Conservation (phyloP, 306 rosid genomes). For the Citrullus amarus region DNA sequence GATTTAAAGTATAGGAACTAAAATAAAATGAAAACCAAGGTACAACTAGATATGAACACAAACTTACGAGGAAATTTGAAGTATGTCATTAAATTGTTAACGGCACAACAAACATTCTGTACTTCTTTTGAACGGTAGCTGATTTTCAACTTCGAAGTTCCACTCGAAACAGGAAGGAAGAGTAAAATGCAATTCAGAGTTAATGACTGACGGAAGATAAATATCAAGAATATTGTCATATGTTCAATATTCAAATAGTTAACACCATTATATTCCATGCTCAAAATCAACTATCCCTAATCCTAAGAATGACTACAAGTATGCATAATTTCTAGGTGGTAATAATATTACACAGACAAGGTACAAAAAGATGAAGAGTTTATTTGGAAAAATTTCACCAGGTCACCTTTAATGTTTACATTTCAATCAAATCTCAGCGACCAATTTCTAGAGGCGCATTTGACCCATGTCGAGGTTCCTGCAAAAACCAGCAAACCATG, state of each 20-base stretch:
- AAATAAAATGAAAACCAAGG: too few species aligned
- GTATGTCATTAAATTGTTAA: not conserved
- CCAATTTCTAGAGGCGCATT: not conserved
- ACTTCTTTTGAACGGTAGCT: not conserved
- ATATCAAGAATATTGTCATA: not conserved
- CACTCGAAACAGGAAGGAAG: not conserved
- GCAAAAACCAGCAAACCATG: not conserved
- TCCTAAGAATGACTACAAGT: not conserved
- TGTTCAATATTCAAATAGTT: not conserved
- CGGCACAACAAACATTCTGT: not conserved
- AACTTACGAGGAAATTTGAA: not conserved
- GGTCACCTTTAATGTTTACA: not conserved
- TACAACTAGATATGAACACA: too few species aligned
- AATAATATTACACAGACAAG: not conserved
- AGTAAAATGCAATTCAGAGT: not conserved
- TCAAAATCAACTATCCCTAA: not conserved
- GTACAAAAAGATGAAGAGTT: not conserved
- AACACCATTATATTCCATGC: not conserved
- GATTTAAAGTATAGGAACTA: too few species aligned
- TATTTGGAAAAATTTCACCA: not conserved
- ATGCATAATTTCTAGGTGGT: not conserved
- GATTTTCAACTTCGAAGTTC: not conserved
- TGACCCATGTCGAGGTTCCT: not conserved
- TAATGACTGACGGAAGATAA: not conserved
- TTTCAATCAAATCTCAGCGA: not conserved